phyloP scores from a whole-genome alignment of 768 basidiomycete species.

The Strobilomyces confusus region DNA sequence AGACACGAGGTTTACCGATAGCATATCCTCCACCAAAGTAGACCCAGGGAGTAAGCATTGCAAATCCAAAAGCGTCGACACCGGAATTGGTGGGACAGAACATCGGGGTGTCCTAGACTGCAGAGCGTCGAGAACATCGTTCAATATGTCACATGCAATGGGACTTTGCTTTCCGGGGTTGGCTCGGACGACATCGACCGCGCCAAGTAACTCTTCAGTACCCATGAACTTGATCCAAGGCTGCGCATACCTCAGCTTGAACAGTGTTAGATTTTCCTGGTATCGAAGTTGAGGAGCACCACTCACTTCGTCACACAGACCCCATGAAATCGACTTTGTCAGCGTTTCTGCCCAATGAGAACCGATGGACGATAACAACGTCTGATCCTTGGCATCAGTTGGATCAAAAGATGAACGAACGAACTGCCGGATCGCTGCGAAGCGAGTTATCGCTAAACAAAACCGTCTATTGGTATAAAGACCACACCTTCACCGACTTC shows the following conservation, averaged over 20 bases:
- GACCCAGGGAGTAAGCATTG: constrained; percentile 34
- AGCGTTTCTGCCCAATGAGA: constrained; percentile 38
- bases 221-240: constrained; percentile 58
- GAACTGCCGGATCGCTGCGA: constrained; percentile 41
- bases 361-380: constrained; percentile 38
- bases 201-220: constrained; percentile 36
- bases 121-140: constrained; percentile 37
- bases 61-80: constrained; percentile 39
- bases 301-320: constrained; percentile 12
- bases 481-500: constrained; percentile 35
- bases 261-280: neutral
- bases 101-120: constrained; percentile 4
- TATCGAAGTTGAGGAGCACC: neutral
- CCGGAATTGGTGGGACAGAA: constrained; percentile 16
- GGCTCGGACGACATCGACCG: constrained; percentile 39
- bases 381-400: constrained; percentile 34
- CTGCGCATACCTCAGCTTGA: constrained; percentile 11
- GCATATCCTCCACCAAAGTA: constrained; percentile 42
- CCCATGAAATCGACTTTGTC: constrained; percentile 11
- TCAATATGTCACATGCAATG: constrained; percentile 26
- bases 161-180: constrained; percentile 1
- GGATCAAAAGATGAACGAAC: constrained; percentile 39
- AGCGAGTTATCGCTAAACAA: neutral
- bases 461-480: neutral
- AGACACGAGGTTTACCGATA: constrained; percentile 40